Percentiles rank a stretch among this genome's conserved stretches.
Conservation (phyloP, 192 early-diverging fungal species). For the Helicostylum pulchrum region DNA sequence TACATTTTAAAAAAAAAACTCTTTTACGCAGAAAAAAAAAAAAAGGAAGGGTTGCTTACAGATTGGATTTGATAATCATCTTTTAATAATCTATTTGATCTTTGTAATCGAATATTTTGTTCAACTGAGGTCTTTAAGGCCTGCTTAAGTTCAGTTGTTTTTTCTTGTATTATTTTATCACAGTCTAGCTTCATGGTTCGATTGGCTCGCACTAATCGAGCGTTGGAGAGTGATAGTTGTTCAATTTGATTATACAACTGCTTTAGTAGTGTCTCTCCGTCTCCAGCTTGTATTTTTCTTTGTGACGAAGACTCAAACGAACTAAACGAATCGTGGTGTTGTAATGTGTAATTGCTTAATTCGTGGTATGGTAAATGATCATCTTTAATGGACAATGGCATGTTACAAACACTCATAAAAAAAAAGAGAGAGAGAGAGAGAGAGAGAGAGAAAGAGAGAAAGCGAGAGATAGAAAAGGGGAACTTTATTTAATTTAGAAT, state of each 20-base stretch:
- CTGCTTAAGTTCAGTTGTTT: constrained; percentile 30
- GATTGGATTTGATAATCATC: constrained; percentile 23
- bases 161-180: constrained; percentile 31
- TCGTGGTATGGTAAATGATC: constrained; percentile 24
- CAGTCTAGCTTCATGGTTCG: constrained; percentile 31
- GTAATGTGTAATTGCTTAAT: constrained; percentile 40
- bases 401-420: too few relatives aligned
- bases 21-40: too few relatives aligned
- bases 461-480: neutral
- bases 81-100: constrained; percentile 26
- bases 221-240: constrained; percentile 29
- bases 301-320: constrained; percentile 9
- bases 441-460: constrained; percentile 16
- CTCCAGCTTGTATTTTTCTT: constrained; percentile 30
- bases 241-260: constrained; percentile 35
- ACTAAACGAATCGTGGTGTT: constrained; percentile 16
- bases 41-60: constrained; percentile 12
- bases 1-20: too few relatives aligned
- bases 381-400: constrained; percentile 3
- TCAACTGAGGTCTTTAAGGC: constrained; percentile 19
- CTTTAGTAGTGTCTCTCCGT: constrained; percentile 25
- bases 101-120: constrained; percentile 32
- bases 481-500: too few relatives aligned
- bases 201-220: constrained; percentile 33
- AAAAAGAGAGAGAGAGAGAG: constrained; percentile 1